phyloP scores from a whole-genome alignment of 2,329 filamentous ascomycete genomes.

The Ceratocystis eucalypticola region DNA sequence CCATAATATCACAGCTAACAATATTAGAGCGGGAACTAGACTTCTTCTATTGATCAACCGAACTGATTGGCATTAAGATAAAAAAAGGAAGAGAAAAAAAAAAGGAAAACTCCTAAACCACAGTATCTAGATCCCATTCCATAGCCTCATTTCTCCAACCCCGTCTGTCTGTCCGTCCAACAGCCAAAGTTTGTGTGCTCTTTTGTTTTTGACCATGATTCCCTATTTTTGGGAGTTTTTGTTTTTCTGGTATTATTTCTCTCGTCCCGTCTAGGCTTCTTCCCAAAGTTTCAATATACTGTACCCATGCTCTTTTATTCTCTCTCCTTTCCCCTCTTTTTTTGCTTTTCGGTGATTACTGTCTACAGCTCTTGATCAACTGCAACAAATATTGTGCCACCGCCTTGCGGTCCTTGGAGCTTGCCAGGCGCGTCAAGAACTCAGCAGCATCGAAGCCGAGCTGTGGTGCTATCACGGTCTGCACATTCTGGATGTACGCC shows the following conservation, averaged over 20 bases:
- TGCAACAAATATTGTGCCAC: slow-evolving; percentile 52
- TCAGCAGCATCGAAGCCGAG: slow-evolving; percentile 50
- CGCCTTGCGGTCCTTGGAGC: slow-evolving; percentile 44
- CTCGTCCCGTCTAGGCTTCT: neutral
- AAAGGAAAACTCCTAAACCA: slow-evolving; percentile 9
- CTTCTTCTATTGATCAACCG: neutral
- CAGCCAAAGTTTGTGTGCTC: neutral
- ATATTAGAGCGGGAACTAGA: neutral
- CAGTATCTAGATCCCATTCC: slow-evolving; percentile 10
- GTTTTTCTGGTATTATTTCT: neutral
- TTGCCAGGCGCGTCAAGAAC: slow-evolving; percentile 46
- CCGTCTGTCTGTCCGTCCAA: neutral
- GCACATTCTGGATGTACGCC: slow-evolving; percentile 59
- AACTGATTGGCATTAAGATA: neutral
- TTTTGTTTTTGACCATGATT: neutral
- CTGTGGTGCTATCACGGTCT: slow-evolving; percentile 47
- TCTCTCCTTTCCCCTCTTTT: neutral
- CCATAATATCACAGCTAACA: no score
- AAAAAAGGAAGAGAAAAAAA: neutral
- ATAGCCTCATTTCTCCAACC: neutral
- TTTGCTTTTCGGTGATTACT: slow-evolving; percentile 21
- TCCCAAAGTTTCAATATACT: slow-evolving; percentile 6
- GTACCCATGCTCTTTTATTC: neutral
- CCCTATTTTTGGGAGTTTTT: neutral
- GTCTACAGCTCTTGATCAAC: slow-evolving; percentile 37